Percentiles rank a stretch among this genome's conserved stretches.
These are phyloP conservation scores for Mucor piriformis DNA, from an alignment of 371 early-diverging fungal genomes.

Conservation along the genomic window DNA sequence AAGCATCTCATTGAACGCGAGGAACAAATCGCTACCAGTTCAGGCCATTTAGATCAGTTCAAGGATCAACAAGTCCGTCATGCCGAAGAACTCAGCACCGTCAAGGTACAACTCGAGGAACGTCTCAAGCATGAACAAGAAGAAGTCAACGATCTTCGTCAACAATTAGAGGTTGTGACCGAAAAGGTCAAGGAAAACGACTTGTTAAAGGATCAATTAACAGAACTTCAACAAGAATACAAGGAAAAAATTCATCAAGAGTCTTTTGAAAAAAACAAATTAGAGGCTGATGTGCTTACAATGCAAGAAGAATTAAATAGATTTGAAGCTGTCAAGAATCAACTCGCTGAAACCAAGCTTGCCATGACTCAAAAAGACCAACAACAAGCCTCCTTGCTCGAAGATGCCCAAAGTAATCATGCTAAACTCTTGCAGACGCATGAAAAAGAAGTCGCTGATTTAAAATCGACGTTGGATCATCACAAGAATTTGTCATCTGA, in stretches of 20 bases:
- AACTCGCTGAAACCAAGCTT: not conserved
- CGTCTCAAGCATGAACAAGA: conserved; percentile 12
- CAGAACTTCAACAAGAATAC: conserved; percentile 11
- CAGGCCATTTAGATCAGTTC: conserved; percentile 12
- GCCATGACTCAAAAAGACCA: not conserved
- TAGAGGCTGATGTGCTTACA: not conserved
- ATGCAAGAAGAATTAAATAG: conserved; percentile 2
- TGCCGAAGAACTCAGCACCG: conserved; percentile 1
- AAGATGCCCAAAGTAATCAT: not conserved
- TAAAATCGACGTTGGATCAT: not conserved
- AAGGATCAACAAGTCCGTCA: conserved; percentile 19
- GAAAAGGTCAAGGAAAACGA: conserved; percentile 1
- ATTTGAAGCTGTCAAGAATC: not conserved
- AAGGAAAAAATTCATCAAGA: not conserved
- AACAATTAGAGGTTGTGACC: conserved; percentile 7
- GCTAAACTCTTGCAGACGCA: not conserved
- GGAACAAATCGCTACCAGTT: conserved; percentile 10
- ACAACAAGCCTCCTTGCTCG: not conserved
- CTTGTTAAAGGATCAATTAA: conserved; percentile 4
- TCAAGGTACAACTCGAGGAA: conserved; percentile 15
- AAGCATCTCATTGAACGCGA: conserved; percentile 3
- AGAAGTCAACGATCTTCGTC: conserved; percentile 11
- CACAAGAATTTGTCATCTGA: not conserved
- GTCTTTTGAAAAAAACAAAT: not conserved
- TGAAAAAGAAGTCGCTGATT: not conserved